These are phyloP conservation scores for Neurospora sp. DNA, from an alignment of 495 filamentous ascomycete genomes.

Conservation along the genomic window DNA sequence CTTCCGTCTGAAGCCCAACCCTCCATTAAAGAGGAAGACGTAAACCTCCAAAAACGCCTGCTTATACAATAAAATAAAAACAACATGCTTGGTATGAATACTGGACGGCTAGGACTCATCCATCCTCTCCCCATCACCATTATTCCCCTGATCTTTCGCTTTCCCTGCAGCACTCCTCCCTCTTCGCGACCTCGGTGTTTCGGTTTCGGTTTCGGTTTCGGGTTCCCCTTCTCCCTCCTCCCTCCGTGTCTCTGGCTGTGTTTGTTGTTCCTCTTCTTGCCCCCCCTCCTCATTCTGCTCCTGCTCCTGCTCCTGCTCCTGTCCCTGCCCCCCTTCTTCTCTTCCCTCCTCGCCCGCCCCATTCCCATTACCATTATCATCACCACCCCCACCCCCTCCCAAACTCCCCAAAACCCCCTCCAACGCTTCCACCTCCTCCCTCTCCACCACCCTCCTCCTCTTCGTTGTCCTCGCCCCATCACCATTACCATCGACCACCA, in stretches of 20 bases:
- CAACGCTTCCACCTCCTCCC: conserved; percentile 43
- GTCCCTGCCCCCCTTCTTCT: background rate
- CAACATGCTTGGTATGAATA: background rate
- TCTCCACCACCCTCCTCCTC: conserved; percentile 24
- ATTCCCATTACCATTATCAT: too few relatives aligned
- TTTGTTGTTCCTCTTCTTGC: too few relatives aligned
- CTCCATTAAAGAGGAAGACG: background rate
- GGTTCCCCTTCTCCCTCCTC: background rate
- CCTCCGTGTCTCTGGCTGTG: background rate
- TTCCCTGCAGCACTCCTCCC: background rate
- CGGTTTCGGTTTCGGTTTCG: background rate
- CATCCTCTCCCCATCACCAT: background rate
- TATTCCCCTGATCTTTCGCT: background rate
- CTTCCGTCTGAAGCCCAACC: background rate
- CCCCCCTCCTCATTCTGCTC: background rate
- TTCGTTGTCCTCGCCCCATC: conserved; percentile 23
- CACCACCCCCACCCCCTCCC: conserved; percentile 12
- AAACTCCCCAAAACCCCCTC: conserved; percentile 37
- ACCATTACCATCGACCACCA: conserved; percentile 34
- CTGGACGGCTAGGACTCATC: background rate
- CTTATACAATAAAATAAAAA: background rate
- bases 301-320: background rate
- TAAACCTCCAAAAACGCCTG: background rate
- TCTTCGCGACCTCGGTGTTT: background rate
- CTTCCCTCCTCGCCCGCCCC: too few relatives aligned